Base-by-base conservation (phyloP, 805 yeast species). In the Saccharomyces mikatae region DNA sequence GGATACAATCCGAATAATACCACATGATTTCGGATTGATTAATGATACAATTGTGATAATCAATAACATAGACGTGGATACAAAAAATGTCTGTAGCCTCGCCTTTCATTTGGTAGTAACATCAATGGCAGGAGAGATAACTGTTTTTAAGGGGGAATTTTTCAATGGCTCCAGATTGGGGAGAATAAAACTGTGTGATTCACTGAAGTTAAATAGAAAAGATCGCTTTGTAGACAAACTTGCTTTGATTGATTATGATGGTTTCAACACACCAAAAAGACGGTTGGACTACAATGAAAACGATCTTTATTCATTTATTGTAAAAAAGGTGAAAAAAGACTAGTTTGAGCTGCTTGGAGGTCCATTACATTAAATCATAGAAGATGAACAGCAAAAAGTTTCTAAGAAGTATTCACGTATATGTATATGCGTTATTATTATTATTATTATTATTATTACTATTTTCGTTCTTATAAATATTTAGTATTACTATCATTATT, bases 1-100 rank as follows among this genome's bases (percentile, higher is more conserved):
- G 14, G 32, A 51, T 8, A 53, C 62, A 3, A 11, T 64, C 10
- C 60, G 63, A 47, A 50, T 61, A 14, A 59, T 64, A 10, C 47
- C 58, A 21, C 58, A 56, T 48, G 50, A 62, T 36, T 51, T 67
- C 17, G 70, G 68, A 2, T 50, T 61, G 6, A 58, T 65, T 9
- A 58, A 60, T 17, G 70, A 68, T 54, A 58, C 64, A 8, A 49
- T 62, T 13, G 26, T 62, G 8, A 27, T 57, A 2, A 53, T 62
- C 11, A 48, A 58, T 14, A 14, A 50, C 11, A 54, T 61, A 24
- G 52, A 56, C 17, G 27, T 49, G 2, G 47, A 53, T 17, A 52
- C 49, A 17, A 17, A 31, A 5, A 13, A 50, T 21, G 22, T 47
- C 28, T 50, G 49, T 26, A 48, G 41, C 21, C 47, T 62, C 1